Percentiles rank a stretch among this genome's conserved stretches.
Conservation (phyloP, 1,284 basidiomycete species). For the Trichosporon sp. region DNA sequence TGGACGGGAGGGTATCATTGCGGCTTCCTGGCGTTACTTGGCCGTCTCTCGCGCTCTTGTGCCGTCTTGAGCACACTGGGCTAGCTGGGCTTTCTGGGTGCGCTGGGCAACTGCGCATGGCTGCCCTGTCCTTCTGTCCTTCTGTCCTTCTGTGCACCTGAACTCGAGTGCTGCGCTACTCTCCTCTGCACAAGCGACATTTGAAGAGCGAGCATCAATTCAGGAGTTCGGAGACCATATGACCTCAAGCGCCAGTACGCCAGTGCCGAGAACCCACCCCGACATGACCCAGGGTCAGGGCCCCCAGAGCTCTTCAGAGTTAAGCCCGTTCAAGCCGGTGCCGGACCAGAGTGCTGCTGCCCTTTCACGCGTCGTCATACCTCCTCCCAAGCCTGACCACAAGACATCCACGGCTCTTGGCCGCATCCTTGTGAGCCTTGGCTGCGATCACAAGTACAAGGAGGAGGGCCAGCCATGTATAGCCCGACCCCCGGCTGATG, state of each 20-base stretch:
- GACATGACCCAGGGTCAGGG: conserved; percentile 1
- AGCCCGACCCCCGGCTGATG: not conserved
- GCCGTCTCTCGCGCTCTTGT: not conserved
- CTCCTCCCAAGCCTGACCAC: not conserved
- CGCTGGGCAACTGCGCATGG: too few relatives aligned
- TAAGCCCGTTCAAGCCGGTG: not conserved
- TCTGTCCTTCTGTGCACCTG: too few relatives aligned
- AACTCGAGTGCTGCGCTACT: not conserved
- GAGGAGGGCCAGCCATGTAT: not conserved
- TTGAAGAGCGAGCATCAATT: not conserved
- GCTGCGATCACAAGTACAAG: not conserved
- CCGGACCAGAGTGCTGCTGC: not conserved
- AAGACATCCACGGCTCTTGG: conserved; percentile 15
- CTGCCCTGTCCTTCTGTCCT: too few relatives aligned
- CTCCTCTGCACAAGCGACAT: too few relatives aligned
- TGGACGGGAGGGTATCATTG: not conserved
- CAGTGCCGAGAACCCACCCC: not conserved
- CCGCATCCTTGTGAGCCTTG: not conserved
- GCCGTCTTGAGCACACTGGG: too few relatives aligned
- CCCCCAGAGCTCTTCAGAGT: too few relatives aligned
- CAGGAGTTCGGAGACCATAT: not conserved
- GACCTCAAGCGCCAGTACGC: not conserved
- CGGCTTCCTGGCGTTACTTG: not conserved
- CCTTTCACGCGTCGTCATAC: conserved; percentile 19
- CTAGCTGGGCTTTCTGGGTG: too few relatives aligned